Conservation (phyloP, 2,329 filamentous ascomycete genomes). For the Stemphylium lycopersici region DNA sequence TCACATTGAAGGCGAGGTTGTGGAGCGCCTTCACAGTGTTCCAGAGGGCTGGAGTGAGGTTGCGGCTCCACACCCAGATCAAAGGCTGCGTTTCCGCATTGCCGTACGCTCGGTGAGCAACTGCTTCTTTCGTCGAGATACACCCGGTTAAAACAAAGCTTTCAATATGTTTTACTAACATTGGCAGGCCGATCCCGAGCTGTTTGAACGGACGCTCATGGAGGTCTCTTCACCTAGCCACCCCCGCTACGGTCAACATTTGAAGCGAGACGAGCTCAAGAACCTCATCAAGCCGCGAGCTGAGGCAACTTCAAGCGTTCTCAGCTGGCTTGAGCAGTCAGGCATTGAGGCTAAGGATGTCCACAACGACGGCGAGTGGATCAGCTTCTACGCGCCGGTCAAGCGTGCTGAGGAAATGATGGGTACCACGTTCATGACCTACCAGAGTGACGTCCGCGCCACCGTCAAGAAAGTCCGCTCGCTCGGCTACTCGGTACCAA, state of each 20-base stretch:
- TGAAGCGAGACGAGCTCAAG: constrained; percentile 66
- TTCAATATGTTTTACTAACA: constrained; percentile 17
- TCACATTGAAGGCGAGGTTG: constrained; percentile 35
- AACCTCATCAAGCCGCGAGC: constrained; percentile 59
- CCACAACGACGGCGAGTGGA: constrained; percentile 64
- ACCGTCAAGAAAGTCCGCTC: constrained; percentile 59
- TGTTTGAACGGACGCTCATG: constrained; percentile 65
- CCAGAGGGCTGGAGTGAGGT: constrained; percentile 47
- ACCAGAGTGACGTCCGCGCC: constrained; percentile 54
- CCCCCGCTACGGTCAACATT: constrained; percentile 64
- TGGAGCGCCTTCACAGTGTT: constrained; percentile 42
- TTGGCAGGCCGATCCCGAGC: constrained; percentile 55
- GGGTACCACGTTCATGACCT: constrained; percentile 64
- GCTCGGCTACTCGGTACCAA: constrained; percentile 67
- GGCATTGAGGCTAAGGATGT: constrained; percentile 56
- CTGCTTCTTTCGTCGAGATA: neutral
- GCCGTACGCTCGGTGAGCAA: constrained; percentile 46
- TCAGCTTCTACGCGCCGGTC: constrained; percentile 63
- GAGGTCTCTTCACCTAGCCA: constrained; percentile 67
- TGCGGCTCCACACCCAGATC: constrained; percentile 37
- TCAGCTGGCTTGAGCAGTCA: constrained; percentile 62
- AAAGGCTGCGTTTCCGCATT: constrained; percentile 48
- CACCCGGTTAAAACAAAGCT: neutral
- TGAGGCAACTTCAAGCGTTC: constrained; percentile 57
- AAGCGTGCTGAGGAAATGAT: constrained; percentile 62